Evolutionary conservation across 805 yeast species (phyloP), one percentile per base, ranked within the genome.

Genomic region (Starmera pachycereana): DNA sequence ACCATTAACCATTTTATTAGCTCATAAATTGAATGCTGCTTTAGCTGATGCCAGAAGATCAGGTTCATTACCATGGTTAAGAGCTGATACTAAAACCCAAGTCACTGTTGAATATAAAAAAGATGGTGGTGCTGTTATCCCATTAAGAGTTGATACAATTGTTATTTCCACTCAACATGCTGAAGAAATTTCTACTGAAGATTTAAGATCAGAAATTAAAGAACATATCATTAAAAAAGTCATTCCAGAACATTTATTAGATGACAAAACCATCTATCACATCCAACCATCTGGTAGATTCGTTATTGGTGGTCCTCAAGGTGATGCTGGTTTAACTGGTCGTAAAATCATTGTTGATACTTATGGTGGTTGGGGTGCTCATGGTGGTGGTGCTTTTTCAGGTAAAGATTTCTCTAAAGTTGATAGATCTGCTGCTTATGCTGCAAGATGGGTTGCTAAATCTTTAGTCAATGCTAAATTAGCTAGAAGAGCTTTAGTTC

Each of bases 341-440:
- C 87, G 98, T 76, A 92, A 92, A 77, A 92, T 92, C 69, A 92
- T 92, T 60, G 98, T 92, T 64, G 98, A 92, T 71, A 95, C 98
- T 51, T 92, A 92, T 74, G 98, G 98, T 75, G 98, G 98, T 61
- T 94, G 98, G 94, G 97, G 98, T 71, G 97, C 98, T 61, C 98
- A 92, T 77, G 98, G 98, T 72, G 98, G 98, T 77, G 98, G 98
- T 77, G 98, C 98, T 51, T 92, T 92, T 88, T 84, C 96, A 50
- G 98, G 98, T 70, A 92, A 92, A 78, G 98, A 92, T 71, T 92
- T 86, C 85, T 87, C 97, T 66, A 92, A 92, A 78, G 98, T 92
- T 61, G 98, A 92, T 71, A 86, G 98, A 75, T 90, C 97, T 51
- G 98, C 98, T 63, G 98, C 98, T 54, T 92, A 92, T 66, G 97